Evolutionary conservation across 768 basidiomycete genomes (phyloP), one percentile per base, ranked within the genome.

Genomic region (Clavaria fumosa): DNA sequence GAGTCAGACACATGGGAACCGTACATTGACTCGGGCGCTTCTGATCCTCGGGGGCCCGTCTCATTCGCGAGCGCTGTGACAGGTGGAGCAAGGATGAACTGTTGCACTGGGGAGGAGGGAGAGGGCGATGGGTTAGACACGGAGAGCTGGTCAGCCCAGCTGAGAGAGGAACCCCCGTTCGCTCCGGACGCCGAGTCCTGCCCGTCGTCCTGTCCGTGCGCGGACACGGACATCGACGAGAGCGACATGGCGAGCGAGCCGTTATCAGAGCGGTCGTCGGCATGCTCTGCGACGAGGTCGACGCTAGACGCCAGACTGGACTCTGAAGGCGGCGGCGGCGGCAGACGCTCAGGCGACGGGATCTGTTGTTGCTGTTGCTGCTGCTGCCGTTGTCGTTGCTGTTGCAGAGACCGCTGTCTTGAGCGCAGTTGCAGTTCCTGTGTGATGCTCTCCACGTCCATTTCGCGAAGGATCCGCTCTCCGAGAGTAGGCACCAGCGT

Each of bases 371-470:
- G n/a, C n/a, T n/a, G n/a, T n/a, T n/a, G n/a, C n/a, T n/a, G n/a
- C n/a, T 9, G 34, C 39, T 12, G 34, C 32, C 11, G 34, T 7
- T 23, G 34, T 26, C 12, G 22, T 33, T 7, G 21, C 35, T 14
- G 21, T n/a, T 7, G 34, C 26, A 11, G 26, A 12, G 35, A 31
- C 31, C 31, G 26, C 7, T 40, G 42, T 33, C 31, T 39, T 2
- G 51, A 48, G 31, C 43, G 40, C 3, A 50, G 32, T 53, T 66
- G 37, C 61, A 69, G 44, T 57, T 53, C 70, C 4, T 63, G 52
- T 1, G 72, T 77, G 14, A 76, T 55, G 0, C 60, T 56, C 44
- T 81, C 78, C 35, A 81, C 73, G 45, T 80, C 69, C 66, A 80
- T 71, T 28, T 65, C 72, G 19, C 63, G 60, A 2, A 74, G 54